Evolutionary conservation across 2,329 filamentous ascomycete genomes (phyloP), one percentile per base, ranked within the genome.

Genomic region (Trichoderma breve): DNA sequence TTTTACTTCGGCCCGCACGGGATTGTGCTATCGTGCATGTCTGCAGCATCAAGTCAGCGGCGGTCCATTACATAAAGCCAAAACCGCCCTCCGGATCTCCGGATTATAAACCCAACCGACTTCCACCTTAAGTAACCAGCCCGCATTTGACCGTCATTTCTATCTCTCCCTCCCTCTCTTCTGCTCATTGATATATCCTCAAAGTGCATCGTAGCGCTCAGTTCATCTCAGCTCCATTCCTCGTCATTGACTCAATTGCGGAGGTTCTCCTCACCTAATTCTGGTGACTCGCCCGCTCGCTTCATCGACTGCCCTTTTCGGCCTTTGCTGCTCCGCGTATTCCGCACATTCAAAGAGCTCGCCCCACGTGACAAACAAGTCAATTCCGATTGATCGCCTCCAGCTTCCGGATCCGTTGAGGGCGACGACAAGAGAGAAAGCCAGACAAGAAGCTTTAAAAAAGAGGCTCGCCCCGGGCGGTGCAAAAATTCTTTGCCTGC

Each of bases 1-100:
- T 61, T 61, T 36, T 24, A 4, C 32, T 61, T 51, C 66, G 66
- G 66, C 66, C 57, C 66, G 66, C 66, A 53, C 66, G 66, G 66
- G 43, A 43, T 32, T 26, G 14, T 18, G 12, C 11, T 6, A 61
- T 53, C 55, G 47, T 32, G 66, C 18, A 34, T 51, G n/a, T 51
- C 47, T 21, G n/a, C 47, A 47, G 43, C 26, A 18, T 47, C 32
- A 28, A 61, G 32, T 30, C 39, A 30, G 36, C 36, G 14, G 24
- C 39, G 39, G 15, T 18, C 11, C 30, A 61, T 36, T 65, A 60
- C 36, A 47, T 30, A 68, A 68, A 60, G 65, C 8, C 24, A 58
- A 43, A 47, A n/a, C 4, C 14, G 15, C 34, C 65, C 55, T 55
- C 64, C 65, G 65, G 65, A 68, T 60, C 55, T 58, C 55, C 65